Conservation (phyloP, 2,329 filamentous ascomycete genomes). For the Xylariaceae sp. region DNA sequence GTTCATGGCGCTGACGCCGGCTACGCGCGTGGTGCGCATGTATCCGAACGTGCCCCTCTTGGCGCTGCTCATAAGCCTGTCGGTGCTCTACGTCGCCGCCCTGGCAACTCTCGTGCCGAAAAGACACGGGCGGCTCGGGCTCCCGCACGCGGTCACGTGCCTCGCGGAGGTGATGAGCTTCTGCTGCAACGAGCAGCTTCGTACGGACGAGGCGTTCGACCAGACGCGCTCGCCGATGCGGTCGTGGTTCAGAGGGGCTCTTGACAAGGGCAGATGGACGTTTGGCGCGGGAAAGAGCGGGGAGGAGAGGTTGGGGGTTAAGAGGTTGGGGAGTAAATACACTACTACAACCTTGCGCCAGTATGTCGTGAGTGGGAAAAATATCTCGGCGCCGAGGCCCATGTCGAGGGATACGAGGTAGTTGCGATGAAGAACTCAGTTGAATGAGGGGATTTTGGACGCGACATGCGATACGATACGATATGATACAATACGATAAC, state of each 20-base stretch:
- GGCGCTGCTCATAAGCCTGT: conserved; percentile 65
- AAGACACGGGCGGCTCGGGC: conserved; percentile 53
- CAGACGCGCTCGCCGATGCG: conserved; percentile 53
- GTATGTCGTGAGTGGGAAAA: too few relatives aligned
- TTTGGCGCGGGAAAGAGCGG: conserved; percentile 39
- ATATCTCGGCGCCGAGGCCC: too few relatives aligned
- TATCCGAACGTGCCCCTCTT: conserved; percentile 69
- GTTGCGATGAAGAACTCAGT: too few relatives aligned
- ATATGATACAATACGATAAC: too few relatives aligned
- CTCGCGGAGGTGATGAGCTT: conserved; percentile 75
- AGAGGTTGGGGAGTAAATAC: conserved; percentile 21
- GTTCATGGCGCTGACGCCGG: conserved; percentile 66
- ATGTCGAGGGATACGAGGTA: too few relatives aligned
- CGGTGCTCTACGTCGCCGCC: conserved; percentile 63
- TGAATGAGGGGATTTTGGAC: too few relatives aligned
- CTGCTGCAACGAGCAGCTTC: conserved; percentile 64
- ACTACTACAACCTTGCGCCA: too few relatives aligned
- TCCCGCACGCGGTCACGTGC: conserved; percentile 68
- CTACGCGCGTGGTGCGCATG: conserved; percentile 52
- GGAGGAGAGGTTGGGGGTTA: conserved; percentile 28
- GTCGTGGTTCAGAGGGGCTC: conserved; percentile 60
- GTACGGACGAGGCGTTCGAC: conserved; percentile 68
- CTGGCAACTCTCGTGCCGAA: conserved; percentile 57
- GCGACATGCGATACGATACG: too few relatives aligned
- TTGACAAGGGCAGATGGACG: conserved; percentile 56